Conservation (phyloP, 2,329 filamentous ascomycete species). For the Boeremia lycopersici region DNA sequence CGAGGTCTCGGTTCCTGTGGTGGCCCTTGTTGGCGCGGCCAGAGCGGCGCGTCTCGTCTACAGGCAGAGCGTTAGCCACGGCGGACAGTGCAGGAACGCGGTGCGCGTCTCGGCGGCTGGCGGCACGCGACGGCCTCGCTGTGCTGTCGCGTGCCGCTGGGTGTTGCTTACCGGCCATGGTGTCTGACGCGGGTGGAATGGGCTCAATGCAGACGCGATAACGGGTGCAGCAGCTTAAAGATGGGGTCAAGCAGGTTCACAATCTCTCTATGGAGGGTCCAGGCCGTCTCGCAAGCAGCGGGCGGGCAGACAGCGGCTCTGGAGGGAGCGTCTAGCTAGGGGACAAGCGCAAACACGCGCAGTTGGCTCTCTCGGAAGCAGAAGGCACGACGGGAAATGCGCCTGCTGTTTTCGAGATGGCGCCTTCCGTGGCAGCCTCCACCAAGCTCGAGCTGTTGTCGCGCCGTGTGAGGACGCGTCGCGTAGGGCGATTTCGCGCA, state of each 20-base stretch:
- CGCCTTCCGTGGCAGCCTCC: slow-evolving; percentile 28
- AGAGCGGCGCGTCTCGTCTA: slow-evolving; percentile 88
- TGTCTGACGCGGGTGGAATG: slow-evolving; percentile 37
- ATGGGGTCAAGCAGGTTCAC: slow-evolving; percentile 44
- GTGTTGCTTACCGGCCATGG: slow-evolving; percentile 67
- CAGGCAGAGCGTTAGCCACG: slow-evolving; percentile 35
- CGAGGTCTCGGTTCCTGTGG: slow-evolving; percentile 80
- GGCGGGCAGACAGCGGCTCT: slow-evolving; percentile 28
- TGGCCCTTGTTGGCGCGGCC: slow-evolving; percentile 97
- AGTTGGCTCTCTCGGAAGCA: slow-evolving; percentile 23
- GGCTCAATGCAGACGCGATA: slow-evolving; percentile 40
- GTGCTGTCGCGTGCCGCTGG: slow-evolving; percentile 26
- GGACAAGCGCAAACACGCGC: slow-evolving; percentile 23
- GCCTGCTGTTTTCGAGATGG: slow-evolving; percentile 26
- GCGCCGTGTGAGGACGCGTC: slow-evolving; percentile 21
- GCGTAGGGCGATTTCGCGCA: background rate
- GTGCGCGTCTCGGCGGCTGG: slow-evolving; percentile 18
- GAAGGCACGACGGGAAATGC: slow-evolving; percentile 26
- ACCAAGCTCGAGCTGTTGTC: slow-evolving; percentile 22
- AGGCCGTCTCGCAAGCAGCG: slow-evolving; percentile 26
- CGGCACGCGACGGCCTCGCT: slow-evolving; percentile 8
- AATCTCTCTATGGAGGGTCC: slow-evolving; percentile 44
- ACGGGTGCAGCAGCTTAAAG: slow-evolving; percentile 38
- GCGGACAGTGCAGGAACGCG: slow-evolving; percentile 10
- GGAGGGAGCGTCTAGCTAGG: slow-evolving; percentile 36